These are phyloP conservation scores for Sphagnum magellanicum DNA, from an alignment of 228 moss, liverwort and hornwort species.

Conservation along the genomic window DNA sequence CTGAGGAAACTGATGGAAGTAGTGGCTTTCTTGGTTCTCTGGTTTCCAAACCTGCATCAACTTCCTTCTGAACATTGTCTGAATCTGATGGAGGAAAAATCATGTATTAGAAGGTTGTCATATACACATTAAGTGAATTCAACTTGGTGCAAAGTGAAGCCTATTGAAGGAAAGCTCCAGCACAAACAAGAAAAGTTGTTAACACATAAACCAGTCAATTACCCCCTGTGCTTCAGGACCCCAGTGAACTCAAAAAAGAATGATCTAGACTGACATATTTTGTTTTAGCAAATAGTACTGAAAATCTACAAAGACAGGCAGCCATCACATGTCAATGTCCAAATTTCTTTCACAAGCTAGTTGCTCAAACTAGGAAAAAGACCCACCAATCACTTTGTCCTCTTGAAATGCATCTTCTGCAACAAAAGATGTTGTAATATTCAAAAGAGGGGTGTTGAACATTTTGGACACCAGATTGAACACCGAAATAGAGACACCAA, in stretches of 20 bases:
- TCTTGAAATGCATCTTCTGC: constrained; percentile 30
- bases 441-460: constrained; percentile 55
- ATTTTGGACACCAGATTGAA: constrained; percentile 65
- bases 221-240: no score
- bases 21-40: constrained; percentile 17
- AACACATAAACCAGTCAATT: background rate
- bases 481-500: constrained; percentile 62
- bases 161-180: background rate
- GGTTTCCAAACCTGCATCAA: background rate
- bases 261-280: no score
- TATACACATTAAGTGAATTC: background rate
- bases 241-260: no score
- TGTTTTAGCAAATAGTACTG: no score
- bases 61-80: background rate
- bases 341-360: background rate
- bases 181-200: background rate
- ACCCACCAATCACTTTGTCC: constrained; percentile 3
- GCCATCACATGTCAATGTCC: no score
- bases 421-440: constrained; percentile 31
- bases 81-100: background rate
- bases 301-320: no score
- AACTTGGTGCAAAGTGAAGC: background rate
- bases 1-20: constrained; percentile 54
- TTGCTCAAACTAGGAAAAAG: background rate
- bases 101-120: constrained; percentile 4